Evolutionary conservation across 352 stramenopile species (phyloP).

Genomic region (Albugo laibachii): DNA sequence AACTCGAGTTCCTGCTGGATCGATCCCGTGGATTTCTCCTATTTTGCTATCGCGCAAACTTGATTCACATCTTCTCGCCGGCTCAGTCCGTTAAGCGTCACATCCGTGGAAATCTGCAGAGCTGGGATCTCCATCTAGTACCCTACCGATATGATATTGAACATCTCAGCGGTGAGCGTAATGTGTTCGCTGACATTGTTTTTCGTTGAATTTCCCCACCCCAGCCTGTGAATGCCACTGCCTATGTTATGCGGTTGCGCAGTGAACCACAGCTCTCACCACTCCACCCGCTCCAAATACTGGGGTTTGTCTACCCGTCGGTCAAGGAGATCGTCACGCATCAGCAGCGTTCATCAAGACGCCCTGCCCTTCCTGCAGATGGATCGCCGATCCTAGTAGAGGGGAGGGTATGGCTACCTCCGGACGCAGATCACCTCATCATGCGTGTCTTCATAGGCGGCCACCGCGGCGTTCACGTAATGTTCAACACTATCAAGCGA

Average conservation of each 20-base stretch:
- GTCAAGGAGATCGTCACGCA: not conserved
- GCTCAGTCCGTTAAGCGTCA: constrained; percentile 11
- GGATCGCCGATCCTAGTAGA: not conserved
- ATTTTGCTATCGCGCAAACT: constrained; percentile 12
- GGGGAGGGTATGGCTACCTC: constrained; percentile 1
- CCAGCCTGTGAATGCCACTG: no score
- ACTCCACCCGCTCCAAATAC: no score
- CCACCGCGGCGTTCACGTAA: constrained; percentile 7
- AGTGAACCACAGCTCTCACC: no score
- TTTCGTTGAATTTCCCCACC: constrained; percentile 5
- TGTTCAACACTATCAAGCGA: constrained; percentile 1
- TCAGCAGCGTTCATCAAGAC: not conserved
- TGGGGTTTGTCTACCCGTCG: not conserved
- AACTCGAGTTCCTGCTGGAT: not conserved
- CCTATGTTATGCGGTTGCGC: no score
- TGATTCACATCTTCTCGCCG: constrained; percentile 11
- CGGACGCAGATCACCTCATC: constrained; percentile 1
- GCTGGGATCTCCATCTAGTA: constrained; percentile 6
- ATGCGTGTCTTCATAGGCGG: constrained; percentile 7
- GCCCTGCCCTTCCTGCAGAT: not conserved
- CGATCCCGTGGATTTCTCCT: constrained; percentile 5
- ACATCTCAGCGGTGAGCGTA: constrained; percentile 9
- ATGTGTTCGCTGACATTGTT: constrained; percentile 13
- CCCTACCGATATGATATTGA: constrained; percentile 9
- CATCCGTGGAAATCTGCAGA: constrained; percentile 10